Evolutionary conservation across 129 eudicot species (phyloP).

Genomic region (Glebionis coronaria): DNA sequence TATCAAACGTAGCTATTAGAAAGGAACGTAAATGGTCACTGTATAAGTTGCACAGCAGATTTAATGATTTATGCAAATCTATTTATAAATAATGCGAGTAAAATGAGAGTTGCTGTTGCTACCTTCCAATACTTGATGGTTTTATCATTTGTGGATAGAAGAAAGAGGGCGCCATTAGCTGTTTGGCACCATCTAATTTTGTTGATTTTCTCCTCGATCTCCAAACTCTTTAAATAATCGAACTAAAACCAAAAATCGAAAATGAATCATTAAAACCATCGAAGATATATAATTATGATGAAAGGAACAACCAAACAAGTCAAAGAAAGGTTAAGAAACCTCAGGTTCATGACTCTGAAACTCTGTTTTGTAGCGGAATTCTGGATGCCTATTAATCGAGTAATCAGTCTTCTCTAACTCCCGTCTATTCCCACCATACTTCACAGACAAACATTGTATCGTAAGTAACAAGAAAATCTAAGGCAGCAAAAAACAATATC

Average conservation of each 20-base stretch:
- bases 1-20: too few species aligned
- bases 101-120: constrained; percentile 12
- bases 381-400: constrained; percentile 81
- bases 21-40: background rate
- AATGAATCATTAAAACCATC: constrained; percentile 11
- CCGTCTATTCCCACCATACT: constrained; percentile 76
- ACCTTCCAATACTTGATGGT: constrained; percentile 99
- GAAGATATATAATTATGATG: background rate
- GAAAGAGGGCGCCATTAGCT: constrained; percentile 89
- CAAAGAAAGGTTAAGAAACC: constrained; percentile 37
- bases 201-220: constrained; percentile 99
- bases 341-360: constrained; percentile 99
- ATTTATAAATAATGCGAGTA: constrained; percentile 14
- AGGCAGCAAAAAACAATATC: background rate
- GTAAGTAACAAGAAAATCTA: constrained; percentile 9
- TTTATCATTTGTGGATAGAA: constrained; percentile 93
- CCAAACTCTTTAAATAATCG: constrained; percentile 98
- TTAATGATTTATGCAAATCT: too few species aligned
- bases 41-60: constrained; percentile 1
- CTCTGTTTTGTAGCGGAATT: constrained; percentile 96
- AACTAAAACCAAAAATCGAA: constrained; percentile 49
- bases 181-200: constrained; percentile 98
- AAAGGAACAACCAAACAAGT: background rate
- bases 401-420: constrained; percentile 77
- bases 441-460: constrained; percentile 26